Evolutionary conservation across 176 grass and related monocot genomes (phyloP), one percentile per base, ranked within the genome.

Genomic region (Cenchrus purpureus): DNA sequence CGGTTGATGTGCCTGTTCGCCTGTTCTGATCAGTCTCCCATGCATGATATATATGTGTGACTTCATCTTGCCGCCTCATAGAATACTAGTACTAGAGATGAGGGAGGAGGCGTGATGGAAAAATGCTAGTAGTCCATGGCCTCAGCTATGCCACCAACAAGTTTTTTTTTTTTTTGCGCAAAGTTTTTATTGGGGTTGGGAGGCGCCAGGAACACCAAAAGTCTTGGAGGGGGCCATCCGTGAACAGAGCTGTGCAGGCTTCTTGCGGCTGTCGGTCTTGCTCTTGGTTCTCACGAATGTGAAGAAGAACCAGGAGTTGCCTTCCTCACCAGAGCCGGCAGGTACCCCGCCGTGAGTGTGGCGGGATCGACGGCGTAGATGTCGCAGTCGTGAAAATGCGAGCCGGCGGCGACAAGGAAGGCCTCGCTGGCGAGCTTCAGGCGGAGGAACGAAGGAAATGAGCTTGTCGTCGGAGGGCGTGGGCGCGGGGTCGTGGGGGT

Each of bases 241-340:
- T 32, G 31, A 32, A 32, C 31, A 32, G 31, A 32, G 31, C 31
- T 32, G 1, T 32, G 31, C 31, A 32, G 31, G 77, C 5, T 43
- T 50, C 77, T 79, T 79, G 77, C 60, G 43, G 58, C 14, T 4
- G 59, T 48, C 76, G 14, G 2, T 48, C 44, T 8, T 19, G 60
- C 45, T 79, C 60, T 65, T 79, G 25, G 58, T 22, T 60, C 25
- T 65, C 2, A 65, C 15, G 15, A 0, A 8, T 15, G 15, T 52
- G 61, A 79, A 79, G 77, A 79, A 79, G 77, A 79, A 65, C 77
- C 77, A 66, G 0, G 44, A 34, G 4, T 29, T 1, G 44, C 22
- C 11, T 45, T 79, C 16, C 5, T 51, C 48, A 9, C 45, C 45
- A 45, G 45, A 28, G 10, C 45, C 10, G 60, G 45, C 2, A 3